phyloP scores from a whole-genome alignment of 208 protist species.

The Novymonas esmeraldas region DNA sequence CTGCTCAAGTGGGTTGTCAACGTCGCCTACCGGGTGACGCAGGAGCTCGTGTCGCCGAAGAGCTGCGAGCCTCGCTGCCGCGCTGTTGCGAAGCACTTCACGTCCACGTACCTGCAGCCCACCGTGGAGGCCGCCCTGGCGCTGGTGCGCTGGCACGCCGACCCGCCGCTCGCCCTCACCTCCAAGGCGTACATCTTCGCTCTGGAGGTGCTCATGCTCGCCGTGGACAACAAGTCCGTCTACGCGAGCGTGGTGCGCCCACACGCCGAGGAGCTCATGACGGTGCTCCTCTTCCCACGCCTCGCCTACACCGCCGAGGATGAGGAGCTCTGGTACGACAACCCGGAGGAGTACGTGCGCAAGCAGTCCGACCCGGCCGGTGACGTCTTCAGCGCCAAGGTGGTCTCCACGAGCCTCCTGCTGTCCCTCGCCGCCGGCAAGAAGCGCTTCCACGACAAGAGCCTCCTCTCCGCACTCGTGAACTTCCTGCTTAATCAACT shows the following conservation, averaged over 20 bases:
- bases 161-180: slow-evolving; percentile 49
- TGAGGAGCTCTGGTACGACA: slow-evolving; percentile 83
- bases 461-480: slow-evolving; percentile 59
- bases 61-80: slow-evolving; percentile 62
- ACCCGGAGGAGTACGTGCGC: slow-evolving; percentile 93
- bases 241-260: slow-evolving; percentile 64
- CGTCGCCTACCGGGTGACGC: slow-evolving; percentile 54
- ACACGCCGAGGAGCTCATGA: slow-evolving; percentile 75
- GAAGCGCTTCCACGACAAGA: slow-evolving; percentile 69
- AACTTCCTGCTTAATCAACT: slow-evolving; percentile 83
- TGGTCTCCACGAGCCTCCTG: slow-evolving; percentile 74
- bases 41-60: slow-evolving; percentile 68
- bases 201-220: slow-evolving; percentile 68
- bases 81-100: slow-evolving; percentile 59
- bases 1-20: slow-evolving; percentile 66
- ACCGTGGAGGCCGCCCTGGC: slow-evolving; percentile 55
- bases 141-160: slow-evolving; percentile 79
- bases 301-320: slow-evolving; percentile 87
- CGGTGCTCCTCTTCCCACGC: slow-evolving; percentile 84
- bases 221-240: slow-evolving; percentile 37
- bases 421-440: slow-evolving; percentile 59
- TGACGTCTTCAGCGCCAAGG: slow-evolving; percentile 84
- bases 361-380: slow-evolving; percentile 77
- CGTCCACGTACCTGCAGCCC: slow-evolving; percentile 32
- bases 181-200: slow-evolving; percentile 87